Evolutionary conservation across 805 yeast species (phyloP), one percentile per base, ranked within the genome.

Genomic region (Pichia eremophila): DNA sequence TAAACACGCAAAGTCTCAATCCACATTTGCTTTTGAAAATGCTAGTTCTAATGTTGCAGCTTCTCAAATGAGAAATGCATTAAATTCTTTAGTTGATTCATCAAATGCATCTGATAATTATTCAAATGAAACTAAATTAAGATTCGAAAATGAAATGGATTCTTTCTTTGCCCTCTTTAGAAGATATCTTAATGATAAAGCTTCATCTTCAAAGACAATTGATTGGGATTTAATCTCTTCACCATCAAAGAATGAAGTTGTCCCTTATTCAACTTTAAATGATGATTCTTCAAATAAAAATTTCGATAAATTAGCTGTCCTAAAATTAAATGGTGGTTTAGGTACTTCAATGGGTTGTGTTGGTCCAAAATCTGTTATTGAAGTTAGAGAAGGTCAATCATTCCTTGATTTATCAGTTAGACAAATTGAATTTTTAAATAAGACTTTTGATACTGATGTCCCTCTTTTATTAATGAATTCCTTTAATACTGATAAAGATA

Each of bases 261-360:
- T 89, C 48, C 81, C 81, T 57, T 93, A 86, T 72, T 60, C 68
- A 38, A 61, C 73, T 37, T 74, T 89, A 54, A 61, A 62, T 6
- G 72, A 70, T 43, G 66, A 65, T 40, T 44, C 49, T 19, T 55
- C 57, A 42, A 67, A 69, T 51, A 36, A 40, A 17, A 74, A 79
- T 65, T 74, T 93, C 60, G 69, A 80, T 57, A 90, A 90, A 68
- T 77, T 93, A 65, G 98, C 97, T 9, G 99, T 93, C 39, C 76
- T 93, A 68, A 93, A 93, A 72, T 78, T 93, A 66, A 93, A 93
- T 65, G 99, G 99, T 74, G 99, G 99, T 40, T 76, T 93, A 58
- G 99, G 99, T 64, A 93, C 99, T 19, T 91, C 98, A 10, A 93
- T 93, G 99, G 99, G 99, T 49, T 93, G 99, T 73, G 97, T 93